These are phyloP conservation scores for Hypoxylon intermedium DNA, from an alignment of 495 filamentous ascomycete species.

Conservation along the genomic window DNA sequence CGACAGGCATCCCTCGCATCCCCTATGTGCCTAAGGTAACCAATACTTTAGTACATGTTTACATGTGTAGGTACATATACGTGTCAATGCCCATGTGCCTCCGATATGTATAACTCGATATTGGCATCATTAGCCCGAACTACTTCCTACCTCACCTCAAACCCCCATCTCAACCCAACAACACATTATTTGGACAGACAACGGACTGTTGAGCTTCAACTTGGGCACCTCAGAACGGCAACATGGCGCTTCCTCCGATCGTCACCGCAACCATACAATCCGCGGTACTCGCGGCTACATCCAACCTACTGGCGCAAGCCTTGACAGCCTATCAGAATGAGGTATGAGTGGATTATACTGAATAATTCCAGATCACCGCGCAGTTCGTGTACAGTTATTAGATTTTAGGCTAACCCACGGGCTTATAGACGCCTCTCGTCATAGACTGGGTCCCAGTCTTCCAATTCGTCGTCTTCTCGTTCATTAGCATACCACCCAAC, in stretches of 20 bases:
- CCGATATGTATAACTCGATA: not conserved
- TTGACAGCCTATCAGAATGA: conserved; percentile 71
- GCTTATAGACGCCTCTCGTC: conserved; percentile 54
- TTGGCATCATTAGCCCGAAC: not conserved
- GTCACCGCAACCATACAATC: conserved; percentile 73
- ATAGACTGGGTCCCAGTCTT: conserved; percentile 70
- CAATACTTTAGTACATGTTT: too few relatives aligned
- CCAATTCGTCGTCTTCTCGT: conserved; percentile 78
- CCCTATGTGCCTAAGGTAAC: too few relatives aligned
- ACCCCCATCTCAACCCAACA: not conserved
- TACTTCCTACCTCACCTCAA: not conserved
- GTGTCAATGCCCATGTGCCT: not conserved
- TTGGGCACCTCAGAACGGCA: not conserved
- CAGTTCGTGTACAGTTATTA: not conserved
- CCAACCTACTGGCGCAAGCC: conserved; percentile 82
- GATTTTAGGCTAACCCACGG: conserved; percentile 8
- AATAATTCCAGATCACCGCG: too few relatives aligned
- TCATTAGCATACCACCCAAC: conserved; percentile 83
- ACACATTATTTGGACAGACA: too few relatives aligned
- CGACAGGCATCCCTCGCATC: not conserved
- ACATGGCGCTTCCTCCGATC: conserved; percentile 61
- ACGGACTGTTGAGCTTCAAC: too few relatives aligned
- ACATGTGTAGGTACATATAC: not conserved
- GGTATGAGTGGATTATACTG: conserved; percentile 52
- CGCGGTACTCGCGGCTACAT: conserved; percentile 71